Conservation (phyloP, 2,329 filamentous ascomycete species). For the Fusarium sp. region DNA sequence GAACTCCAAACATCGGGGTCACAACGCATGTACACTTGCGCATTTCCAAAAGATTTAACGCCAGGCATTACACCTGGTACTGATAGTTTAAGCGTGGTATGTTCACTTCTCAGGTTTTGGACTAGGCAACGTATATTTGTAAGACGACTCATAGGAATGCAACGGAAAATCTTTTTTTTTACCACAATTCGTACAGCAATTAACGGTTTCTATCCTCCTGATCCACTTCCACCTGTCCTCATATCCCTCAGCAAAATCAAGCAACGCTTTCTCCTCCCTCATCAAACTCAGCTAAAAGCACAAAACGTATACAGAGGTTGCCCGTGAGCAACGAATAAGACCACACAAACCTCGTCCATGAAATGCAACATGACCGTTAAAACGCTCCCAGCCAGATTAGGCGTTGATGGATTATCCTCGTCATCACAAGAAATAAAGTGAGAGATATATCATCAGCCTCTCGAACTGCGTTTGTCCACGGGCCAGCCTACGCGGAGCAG, state of each 20-base stretch:
- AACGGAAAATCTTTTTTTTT: neutral
- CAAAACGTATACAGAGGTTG: constrained; percentile 43
- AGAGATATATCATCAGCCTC: constrained; percentile 34
- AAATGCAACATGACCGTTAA: constrained; percentile 32
- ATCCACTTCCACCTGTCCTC: constrained; percentile 12
- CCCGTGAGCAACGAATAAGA: constrained; percentile 37
- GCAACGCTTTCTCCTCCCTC: constrained; percentile 20
- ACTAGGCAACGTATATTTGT: neutral
- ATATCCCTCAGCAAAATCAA: constrained; percentile 22
- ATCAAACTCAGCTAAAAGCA: constrained; percentile 26
- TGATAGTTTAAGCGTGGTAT: neutral
- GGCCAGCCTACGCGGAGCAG: constrained; percentile 43
- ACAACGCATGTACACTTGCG: neutral
- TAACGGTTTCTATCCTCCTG: constrained; percentile 33
- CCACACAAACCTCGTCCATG: constrained; percentile 35
- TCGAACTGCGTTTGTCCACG: constrained; percentile 38
- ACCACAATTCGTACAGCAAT: constrained; percentile 27
- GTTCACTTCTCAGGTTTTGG: neutral
- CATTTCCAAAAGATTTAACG: neutral
- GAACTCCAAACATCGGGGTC: neutral
- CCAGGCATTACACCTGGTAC: neutral
- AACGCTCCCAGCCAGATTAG: constrained; percentile 36
- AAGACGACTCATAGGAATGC: neutral
- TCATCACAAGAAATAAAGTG: constrained; percentile 38
- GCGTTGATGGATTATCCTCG: constrained; percentile 29